Base-by-base conservation (phyloP, 176 grass and related monocot genomes). In the Sorghum bicolor region DNA sequence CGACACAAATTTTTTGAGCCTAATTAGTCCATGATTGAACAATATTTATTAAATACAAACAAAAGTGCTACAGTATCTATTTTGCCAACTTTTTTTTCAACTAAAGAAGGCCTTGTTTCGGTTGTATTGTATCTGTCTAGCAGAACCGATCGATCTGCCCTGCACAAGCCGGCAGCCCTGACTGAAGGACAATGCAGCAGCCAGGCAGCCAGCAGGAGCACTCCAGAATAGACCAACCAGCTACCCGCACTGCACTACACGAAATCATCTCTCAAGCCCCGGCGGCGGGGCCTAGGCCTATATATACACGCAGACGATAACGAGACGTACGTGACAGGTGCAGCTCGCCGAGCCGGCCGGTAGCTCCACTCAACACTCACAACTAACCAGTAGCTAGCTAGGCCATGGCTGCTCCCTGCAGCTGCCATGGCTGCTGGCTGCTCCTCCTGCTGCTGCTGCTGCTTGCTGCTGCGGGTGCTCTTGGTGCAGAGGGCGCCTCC, bases 291-390 rank as follows among this genome's bases (percentile, higher is more conserved):
- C n/a, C 48, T 3, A 4, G 33, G 33, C 33, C 33, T 89, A 75
- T 85, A 47, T 85, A 86, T 72, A 78, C 9, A 10, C 22, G 57
- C 61, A 64, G 13, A 34, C 34, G 3, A 48, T n/a, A 67, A 65
- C 67, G 37, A 6, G 78, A 77, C 61, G 61, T 58, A 77, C 61
- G 61, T 58, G 52, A 26, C 39, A 33, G 64, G 19, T 16, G 82
- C 25, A 28, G 4, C 53, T 10, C 5, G 52, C 52, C 13, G 8
- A 16, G 24, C 13, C 4, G 32, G 24, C 13, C 4, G 32, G 63
- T 52, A 32, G 57, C 64, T 5, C 34, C 38, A 75, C 68, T 31
- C 71, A 8, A 20, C 40, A 62, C 61, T 37, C 72, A 3, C 52
- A 25, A 53, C 71, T 53, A 67, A 53, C 71, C 64, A 67, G 34